Conservation (phyloP, 225 moss, liverwort and hornwort species). For the Rhytidiadelphus loreus region DNA sequence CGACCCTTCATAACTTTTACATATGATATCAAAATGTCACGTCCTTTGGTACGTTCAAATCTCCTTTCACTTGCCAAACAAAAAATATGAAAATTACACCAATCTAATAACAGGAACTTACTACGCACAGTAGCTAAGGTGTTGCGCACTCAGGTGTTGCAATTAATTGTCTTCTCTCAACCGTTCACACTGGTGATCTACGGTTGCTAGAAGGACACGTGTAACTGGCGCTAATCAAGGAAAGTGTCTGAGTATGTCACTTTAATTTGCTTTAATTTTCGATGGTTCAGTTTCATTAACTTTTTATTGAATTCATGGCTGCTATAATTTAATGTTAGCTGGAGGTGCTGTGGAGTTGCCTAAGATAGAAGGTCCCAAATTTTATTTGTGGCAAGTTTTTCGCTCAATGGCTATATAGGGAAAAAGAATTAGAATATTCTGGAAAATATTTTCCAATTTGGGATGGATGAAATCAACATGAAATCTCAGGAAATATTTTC, state of each 20-base stretch:
- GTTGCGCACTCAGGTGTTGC: background rate
- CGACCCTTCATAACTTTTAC: background rate
- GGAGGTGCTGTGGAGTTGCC: background rate
- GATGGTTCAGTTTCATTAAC: background rate
- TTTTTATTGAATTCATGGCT: background rate
- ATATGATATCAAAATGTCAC: rapidly evolving
- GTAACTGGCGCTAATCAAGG: background rate
- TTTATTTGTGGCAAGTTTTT: background rate
- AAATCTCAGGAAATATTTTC: background rate
- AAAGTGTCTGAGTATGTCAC: background rate
- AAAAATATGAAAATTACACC: too few species aligned
- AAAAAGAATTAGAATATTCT: background rate
- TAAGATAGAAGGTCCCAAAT: background rate
- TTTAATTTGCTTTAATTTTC: background rate
- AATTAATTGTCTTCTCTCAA: background rate
- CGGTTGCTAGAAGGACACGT: background rate
- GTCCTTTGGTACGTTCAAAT: rapidly evolving
- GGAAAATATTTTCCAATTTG: background rate
- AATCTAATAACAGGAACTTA: background rate
- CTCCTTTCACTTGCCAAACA: background rate
- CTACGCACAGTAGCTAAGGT: too few species aligned
- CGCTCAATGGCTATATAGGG: background rate
- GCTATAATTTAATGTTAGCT: background rate
- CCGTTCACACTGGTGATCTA: background rate
- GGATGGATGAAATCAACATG: background rate